Base-by-base conservation (phyloP, 192 early-diverging fungal genomes). In the Gryganskiella cystojenkinii region DNA sequence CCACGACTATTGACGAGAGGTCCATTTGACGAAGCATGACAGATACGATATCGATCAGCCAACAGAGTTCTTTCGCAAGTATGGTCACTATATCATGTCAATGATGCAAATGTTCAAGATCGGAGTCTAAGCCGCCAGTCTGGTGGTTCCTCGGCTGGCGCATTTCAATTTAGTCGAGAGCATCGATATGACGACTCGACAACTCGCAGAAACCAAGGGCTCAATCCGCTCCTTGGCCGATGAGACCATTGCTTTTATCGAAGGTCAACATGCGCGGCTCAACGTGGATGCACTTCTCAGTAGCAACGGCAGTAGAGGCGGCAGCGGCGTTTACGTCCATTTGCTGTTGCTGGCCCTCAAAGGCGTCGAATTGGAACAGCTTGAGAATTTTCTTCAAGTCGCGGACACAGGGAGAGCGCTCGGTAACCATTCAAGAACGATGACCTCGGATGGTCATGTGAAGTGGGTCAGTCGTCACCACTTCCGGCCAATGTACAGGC, bases 381-480 rank as follows among this genome's bases (percentile, higher is more conserved):
- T 70, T 1, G 52, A 47, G 33, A 61, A 57, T 5, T 70, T 46
- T 40, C 42, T 70, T 28, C 45, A 44, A 5, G 34, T 35, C 11
- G 34, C 14, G 0, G 68, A 62, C 13, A 9, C 54, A 22, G 53
- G 24, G 2, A 19, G 31, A 8, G 22, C 25, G 0, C 45, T 70
- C 14, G 68, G 68, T 0, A 62, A 62, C 51, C 51, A 61, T 1
- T 70, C 61, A 6, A 0, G 58, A 17, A 70, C 30, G 0, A 42
- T 70, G 3, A 70, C 68, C 3, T 4, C 10, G 1, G 15, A 62
- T n/a, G 68, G 68, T 1, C 58, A 70, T 56, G 68, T 70, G 11
- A 70, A 70, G 33, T 70, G 68, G 68, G 68, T 70, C 0, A 61
- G 68, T 28, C 42, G 43, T 2, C 52, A 61, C 25, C 68, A 70